Percentiles rank a stretch among this genome's conserved stretches.
phyloP scores from a whole-genome alignment of 495 filamentous ascomycete species.

The Glutinoglossum americanum region DNA sequence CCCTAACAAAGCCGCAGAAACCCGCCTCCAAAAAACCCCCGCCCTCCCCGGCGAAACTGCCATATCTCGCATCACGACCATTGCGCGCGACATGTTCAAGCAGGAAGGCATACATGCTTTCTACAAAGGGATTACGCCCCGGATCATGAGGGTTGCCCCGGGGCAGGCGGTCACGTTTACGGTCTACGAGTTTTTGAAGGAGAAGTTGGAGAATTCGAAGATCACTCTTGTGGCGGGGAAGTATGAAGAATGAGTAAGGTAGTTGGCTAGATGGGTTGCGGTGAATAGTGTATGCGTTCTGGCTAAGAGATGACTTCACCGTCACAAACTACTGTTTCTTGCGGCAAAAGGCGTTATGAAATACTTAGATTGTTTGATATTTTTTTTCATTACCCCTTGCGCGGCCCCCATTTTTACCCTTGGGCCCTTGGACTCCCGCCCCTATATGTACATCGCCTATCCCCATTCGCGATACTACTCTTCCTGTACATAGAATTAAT shows the following conservation, averaged over 20 bases:
- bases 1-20: slow-evolving; percentile 28
- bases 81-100: slow-evolving; percentile 87
- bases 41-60: slow-evolving; percentile 57
- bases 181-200: slow-evolving; percentile 83
- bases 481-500: no score
- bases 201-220: slow-evolving; percentile 53
- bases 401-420: no score
- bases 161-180: slow-evolving; percentile 97
- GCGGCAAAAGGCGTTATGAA: no score
- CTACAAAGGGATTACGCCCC: slow-evolving; percentile 96
- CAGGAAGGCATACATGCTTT: slow-evolving; percentile 85
- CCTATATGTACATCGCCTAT: no score
- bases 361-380: no score
- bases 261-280: no score
- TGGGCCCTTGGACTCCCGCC: no score
- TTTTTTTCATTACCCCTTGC: no score
- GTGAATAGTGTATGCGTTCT: no score
- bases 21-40: slow-evolving; percentile 74
- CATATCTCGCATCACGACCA: slow-evolving; percentile 48
- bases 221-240: slow-evolving; percentile 38
- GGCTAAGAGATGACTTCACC: no score
- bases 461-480: no score
- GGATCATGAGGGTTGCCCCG: slow-evolving; percentile 92
- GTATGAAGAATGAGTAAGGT: slow-evolving; percentile 41
- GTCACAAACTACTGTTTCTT: no score